Evolutionary conservation across 768 basidiomycete species (phyloP).

Genomic region (Rhizopogon rudus): DNA sequence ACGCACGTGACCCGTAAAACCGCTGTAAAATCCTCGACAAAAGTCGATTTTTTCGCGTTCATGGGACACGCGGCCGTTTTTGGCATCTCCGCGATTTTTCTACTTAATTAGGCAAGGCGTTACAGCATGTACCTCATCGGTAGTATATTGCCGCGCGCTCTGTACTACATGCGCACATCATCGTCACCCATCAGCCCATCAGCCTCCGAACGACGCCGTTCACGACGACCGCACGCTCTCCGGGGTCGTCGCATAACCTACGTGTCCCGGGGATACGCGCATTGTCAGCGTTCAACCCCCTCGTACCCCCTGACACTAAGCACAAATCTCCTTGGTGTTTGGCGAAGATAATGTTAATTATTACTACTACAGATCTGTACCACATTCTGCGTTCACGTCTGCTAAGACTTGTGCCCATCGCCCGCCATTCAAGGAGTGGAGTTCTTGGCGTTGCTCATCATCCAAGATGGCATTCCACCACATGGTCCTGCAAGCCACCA

Average conservation of each 20-base stretch:
- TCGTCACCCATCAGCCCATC: background rate
- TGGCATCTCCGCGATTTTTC: too few species aligned
- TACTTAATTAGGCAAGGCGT: too few species aligned
- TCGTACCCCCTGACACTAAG: too few species aligned
- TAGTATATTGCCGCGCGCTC: background rate
- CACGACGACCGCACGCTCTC: background rate
- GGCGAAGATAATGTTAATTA: too few species aligned
- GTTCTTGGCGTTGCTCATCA: background rate
- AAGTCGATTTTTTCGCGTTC: too few species aligned
- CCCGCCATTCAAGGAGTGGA: constrained; percentile 4
- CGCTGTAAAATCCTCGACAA: too few species aligned
- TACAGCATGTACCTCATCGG: too few species aligned
- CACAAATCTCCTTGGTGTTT: too few species aligned
- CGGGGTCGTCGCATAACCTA: background rate
- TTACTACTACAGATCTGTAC: background rate
- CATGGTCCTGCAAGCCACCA: constrained; percentile 1
- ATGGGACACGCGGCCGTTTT: too few species aligned
- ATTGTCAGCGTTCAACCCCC: background rate
- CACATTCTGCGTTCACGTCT: background rate
- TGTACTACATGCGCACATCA: background rate
- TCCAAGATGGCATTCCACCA: constrained; percentile 2
- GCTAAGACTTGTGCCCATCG: background rate
- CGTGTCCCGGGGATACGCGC: background rate
- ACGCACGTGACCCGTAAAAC: too few species aligned
- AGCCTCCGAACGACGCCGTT: background rate